These are phyloP conservation scores for Parathielavia hyrcaniae DNA, from an alignment of 495 filamentous ascomycete genomes.

Conservation along the genomic window DNA sequence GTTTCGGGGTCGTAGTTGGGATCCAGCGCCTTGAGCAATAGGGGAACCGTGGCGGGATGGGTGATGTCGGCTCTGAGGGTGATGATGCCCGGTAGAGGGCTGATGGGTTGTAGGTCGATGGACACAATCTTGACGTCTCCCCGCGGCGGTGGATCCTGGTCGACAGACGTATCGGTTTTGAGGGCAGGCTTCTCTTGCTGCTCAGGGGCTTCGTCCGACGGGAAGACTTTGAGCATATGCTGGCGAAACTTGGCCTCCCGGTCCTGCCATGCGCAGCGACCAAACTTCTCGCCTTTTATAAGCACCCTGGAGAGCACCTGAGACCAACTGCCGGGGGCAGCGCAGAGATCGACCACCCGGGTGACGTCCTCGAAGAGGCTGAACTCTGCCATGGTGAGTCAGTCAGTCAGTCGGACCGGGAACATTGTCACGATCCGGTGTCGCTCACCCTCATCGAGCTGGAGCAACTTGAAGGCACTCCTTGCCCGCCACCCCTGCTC, in stretches of 20 bases:
- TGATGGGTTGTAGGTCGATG: constrained; percentile 94
- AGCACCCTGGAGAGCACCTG: constrained; percentile 90
- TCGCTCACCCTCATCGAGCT: constrained; percentile 69
- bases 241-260: constrained; percentile 59
- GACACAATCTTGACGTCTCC: constrained; percentile 87
- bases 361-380: constrained; percentile 81
- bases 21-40: constrained; percentile 78
- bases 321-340: constrained; percentile 92
- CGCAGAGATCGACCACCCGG: constrained; percentile 93
- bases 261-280: constrained; percentile 75
- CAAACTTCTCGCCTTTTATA: constrained; percentile 87
- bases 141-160: constrained; percentile 45
- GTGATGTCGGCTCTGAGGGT: constrained; percentile 93
- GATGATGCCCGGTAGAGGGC: constrained; percentile 82
- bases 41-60: constrained; percentile 86
- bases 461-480: constrained; percentile 92
- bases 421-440: neutral
- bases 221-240: constrained; percentile 46
- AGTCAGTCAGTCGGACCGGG: neutral
- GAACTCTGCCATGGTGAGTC: constrained; percentile 54
- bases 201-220: constrained; percentile 27
- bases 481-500: constrained; percentile 97
- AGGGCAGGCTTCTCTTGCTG: constrained; percentile 3
- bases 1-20: constrained; percentile 58
- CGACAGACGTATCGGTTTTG: constrained; percentile 1